Evolutionary conservation across 2,329 filamentous ascomycete genomes (phyloP), one percentile per base, ranked within the genome.

Genomic region (Trichoderma semiorbis): DNA sequence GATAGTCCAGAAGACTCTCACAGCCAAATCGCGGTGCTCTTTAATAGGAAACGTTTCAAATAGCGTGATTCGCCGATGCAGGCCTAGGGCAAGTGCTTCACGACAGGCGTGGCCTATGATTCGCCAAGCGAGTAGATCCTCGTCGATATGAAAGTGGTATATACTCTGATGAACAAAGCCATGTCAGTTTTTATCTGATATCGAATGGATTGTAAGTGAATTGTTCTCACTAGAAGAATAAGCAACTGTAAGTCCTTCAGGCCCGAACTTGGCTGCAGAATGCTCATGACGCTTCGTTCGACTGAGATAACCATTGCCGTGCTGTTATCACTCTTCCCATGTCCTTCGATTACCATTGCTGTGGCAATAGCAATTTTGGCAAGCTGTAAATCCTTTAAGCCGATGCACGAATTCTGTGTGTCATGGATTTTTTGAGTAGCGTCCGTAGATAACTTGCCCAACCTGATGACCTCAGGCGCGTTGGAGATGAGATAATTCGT

Each of bases 71-170:
- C 83, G 57, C 83, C 80, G 79, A 71, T 87, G 85, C 0, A 87
- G 79, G 0, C 85, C 85, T 55, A 86, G 81, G 69, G 86, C 85
- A 16, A 87, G 79, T 3, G 82, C 81, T 32, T 84, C 83, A 3
- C 85, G 81, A 0, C 81, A 82, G 0, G 85, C 85, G 28, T 86
- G 78, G 0, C 84, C 83, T 53, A 85, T 86, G 1, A 83, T 78
- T 0, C 85, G 81, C 84, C 85, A 86, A 0, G 85, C 82, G 0
- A 86, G 80, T 1, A 86, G 79, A 67, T 87, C 85, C 32, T 87
- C 84, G 63, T 86, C 85, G 12, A 80, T 80, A 72, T 86, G 80
- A 43, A 84, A 83, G 73, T 83, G 81, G 72, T 83, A 83, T 2
- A 82, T 81, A 71, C 81, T 82, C 81, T 82, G 39, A 24, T 53